phyloP scores from a whole-genome alignment of 192 early-diverging fungal species.

The Allomyces macrogynus region DNA sequence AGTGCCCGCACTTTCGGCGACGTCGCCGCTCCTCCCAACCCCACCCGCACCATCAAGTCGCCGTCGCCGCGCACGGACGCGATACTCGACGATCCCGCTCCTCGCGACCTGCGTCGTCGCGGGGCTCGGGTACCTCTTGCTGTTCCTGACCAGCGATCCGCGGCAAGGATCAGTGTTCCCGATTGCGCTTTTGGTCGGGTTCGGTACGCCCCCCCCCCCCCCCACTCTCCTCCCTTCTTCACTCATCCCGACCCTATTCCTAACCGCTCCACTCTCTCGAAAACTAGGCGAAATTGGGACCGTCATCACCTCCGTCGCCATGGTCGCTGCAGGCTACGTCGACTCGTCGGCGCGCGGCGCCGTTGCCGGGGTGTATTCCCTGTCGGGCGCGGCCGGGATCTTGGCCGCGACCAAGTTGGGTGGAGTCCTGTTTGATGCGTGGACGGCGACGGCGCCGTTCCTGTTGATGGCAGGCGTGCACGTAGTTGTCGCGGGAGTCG shows the following conservation, averaged over 20 bases:
- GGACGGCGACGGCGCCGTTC: slow-evolving; percentile 28
- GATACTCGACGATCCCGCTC: neutral
- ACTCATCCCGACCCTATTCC: slow-evolving; percentile 14
- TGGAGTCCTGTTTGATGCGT: slow-evolving; percentile 29
- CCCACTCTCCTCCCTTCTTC: slow-evolving; percentile 28
- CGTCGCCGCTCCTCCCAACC: too few relatives aligned
- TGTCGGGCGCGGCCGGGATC: slow-evolving; percentile 44
- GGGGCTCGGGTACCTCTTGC: slow-evolving; percentile 16
- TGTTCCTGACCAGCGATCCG: slow-evolving; percentile 11
- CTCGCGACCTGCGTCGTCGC: slow-evolving; percentile 10
- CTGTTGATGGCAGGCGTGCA: slow-evolving; percentile 23
- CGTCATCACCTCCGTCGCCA: slow-evolving; percentile 37
- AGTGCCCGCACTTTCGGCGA: neutral
- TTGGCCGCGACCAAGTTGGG: slow-evolving; percentile 39
- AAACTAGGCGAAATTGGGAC: slow-evolving; percentile 46
- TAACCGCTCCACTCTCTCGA: slow-evolving; percentile 20
- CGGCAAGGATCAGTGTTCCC: slow-evolving; percentile 23
- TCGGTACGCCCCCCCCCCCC: neutral
- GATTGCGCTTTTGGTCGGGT: slow-evolving; percentile 18
- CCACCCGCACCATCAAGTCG: too few relatives aligned
- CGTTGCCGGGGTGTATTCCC: slow-evolving; percentile 37
- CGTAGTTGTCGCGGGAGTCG: slow-evolving; percentile 4
- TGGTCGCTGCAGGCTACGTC: slow-evolving; percentile 30
- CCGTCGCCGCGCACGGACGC: neutral
- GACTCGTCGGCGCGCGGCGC: slow-evolving; percentile 27